Percentiles rank a stretch among this genome's conserved stretches.
Conservation (phyloP, 108 stramenopile genomes). For the Halocafeteria seosinensis region DNA sequence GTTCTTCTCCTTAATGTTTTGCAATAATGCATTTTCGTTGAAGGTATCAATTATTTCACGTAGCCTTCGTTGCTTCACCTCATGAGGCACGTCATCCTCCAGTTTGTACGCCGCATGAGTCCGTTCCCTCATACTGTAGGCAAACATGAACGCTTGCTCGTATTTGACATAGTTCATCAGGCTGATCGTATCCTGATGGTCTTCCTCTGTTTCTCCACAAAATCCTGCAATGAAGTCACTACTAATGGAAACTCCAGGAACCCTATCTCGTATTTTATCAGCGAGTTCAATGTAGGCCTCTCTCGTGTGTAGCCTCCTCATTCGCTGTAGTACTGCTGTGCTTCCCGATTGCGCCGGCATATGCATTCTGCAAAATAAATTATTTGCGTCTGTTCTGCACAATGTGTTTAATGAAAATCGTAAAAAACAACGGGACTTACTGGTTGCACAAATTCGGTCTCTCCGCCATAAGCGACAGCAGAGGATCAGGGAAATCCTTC, state of each 20-base stretch:
- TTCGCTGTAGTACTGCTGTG: constrained; percentile 58
- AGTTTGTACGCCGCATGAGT: constrained; percentile 77
- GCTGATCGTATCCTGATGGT: constrained; percentile 68
- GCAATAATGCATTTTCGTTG: neutral
- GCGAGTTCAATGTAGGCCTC: constrained; percentile 78
- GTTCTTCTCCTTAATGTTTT: neutral
- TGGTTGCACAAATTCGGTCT: constrained; percentile 66
- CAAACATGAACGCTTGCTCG: constrained; percentile 91
- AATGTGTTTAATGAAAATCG: no score
- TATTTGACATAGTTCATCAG: constrained; percentile 67
- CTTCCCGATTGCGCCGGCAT: constrained; percentile 88
- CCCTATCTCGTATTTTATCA: constrained; percentile 37
- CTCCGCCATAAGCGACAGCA: constrained; percentile 74
- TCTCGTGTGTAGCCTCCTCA: constrained; percentile 81
- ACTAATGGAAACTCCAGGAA: constrained; percentile 73
- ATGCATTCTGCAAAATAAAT: no score
- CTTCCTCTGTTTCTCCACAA: constrained; percentile 86
- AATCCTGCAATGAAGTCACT: constrained; percentile 93
- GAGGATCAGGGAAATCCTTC: constrained; percentile 77
- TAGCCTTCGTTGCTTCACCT: constrained; percentile 62
- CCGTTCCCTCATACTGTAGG: constrained; percentile 74
- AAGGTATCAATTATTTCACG: constrained; percentile 31
- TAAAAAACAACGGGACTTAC: no score
- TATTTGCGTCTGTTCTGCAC: no score
- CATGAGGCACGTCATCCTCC: constrained; percentile 77